Conservation (phyloP, 2,329 filamentous ascomycete genomes). For the Penicillium sp. region DNA sequence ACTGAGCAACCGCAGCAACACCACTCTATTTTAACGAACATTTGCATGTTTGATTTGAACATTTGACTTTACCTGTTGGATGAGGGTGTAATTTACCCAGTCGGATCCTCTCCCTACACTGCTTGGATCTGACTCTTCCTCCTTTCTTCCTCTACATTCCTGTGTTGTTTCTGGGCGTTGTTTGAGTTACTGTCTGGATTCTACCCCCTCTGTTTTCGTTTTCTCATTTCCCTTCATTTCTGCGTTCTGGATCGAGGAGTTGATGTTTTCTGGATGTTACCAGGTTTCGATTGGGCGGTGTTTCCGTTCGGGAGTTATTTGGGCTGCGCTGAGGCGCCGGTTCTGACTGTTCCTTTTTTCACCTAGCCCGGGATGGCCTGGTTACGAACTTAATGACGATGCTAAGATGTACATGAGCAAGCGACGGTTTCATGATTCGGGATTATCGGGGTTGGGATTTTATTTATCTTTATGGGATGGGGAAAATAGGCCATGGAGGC, state of each 20-base stretch:
- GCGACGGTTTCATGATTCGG: conserved; percentile 36
- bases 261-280: conserved; percentile 17
- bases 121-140: background rate
- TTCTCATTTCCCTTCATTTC: conserved; percentile 4
- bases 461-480: conserved; percentile 16
- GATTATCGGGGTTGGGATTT: conserved; percentile 19
- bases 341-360: conserved; percentile 27
- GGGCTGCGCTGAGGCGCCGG: conserved; percentile 24
- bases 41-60: background rate
- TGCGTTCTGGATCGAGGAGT: conserved; percentile 23
- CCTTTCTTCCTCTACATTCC: background rate
- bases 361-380: conserved; percentile 32
- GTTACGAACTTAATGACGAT: conserved; percentile 41
- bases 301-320: conserved; percentile 29
- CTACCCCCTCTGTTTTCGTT: conserved; percentile 6
- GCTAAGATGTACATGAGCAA: conserved; percentile 43
- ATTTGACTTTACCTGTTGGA: background rate
- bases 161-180: background rate
- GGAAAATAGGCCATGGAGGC: conserved; percentile 15
- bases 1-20: conserved; percentile 34
- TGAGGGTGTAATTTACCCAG: background rate
- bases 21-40: conserved; percentile 32
- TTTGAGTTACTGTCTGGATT: background rate
- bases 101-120: background rate
- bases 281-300: conserved; percentile 21